Percentiles rank a stretch among this genome's conserved stretches.
Conservation (phyloP, 345 rosid genomes). For the Pistacia vera region DNA sequence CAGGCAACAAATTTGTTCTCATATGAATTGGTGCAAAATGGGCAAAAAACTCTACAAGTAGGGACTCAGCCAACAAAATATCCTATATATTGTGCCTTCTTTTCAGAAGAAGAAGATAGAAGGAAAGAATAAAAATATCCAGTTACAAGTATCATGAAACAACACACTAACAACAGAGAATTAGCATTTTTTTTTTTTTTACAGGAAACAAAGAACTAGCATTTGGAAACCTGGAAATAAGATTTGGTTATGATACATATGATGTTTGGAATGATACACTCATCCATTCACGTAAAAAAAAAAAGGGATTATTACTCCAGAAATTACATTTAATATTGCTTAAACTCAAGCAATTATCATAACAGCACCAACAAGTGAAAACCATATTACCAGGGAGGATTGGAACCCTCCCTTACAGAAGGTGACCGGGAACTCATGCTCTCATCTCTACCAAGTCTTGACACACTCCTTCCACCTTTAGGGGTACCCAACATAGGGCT, state of each 20-base stretch:
- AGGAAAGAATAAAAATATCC: too few species aligned
- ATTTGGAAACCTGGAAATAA: not conserved
- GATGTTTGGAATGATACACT: not conserved
- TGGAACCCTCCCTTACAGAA: constrained; percentile 57
- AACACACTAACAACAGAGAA: too few species aligned
- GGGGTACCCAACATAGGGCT: constrained; percentile 76
- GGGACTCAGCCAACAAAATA: too few species aligned
- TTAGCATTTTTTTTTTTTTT: too few species aligned
- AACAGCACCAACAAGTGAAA: not conserved
- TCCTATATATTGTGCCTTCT: too few species aligned
- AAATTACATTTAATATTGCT: not conserved
- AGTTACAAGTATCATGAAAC: too few species aligned
- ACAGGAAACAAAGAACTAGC: not conserved
- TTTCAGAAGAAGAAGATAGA: too few species aligned
- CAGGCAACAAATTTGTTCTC: too few species aligned
- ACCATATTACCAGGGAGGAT: constrained; percentile 52
- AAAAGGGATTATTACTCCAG: not conserved
- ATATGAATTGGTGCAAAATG: too few species aligned
- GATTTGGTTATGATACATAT: not conserved
- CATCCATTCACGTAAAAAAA: not conserved
- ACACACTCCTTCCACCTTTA: constrained; percentile 67
- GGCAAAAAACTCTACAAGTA: too few species aligned
- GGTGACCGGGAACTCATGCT: constrained; percentile 64
- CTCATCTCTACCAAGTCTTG: constrained; percentile 82
- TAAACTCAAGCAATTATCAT: not conserved